Evolutionary conservation across 352 stramenopile species (phyloP).

Genomic region (Pythium dissotocum): DNA sequence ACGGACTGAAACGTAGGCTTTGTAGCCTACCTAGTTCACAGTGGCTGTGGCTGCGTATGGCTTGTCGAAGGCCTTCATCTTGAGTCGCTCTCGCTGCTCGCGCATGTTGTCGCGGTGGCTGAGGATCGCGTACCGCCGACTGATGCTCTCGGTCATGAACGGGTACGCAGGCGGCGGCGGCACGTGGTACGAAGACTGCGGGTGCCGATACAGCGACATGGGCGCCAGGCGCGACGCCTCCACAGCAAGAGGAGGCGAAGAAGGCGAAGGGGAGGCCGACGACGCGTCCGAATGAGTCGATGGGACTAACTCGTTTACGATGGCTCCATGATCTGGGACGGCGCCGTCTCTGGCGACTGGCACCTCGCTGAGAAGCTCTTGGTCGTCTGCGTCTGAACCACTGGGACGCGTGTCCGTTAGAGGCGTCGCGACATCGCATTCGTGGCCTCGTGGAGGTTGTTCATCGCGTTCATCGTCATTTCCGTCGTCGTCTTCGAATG

Average conservation of each 20-base stretch:
- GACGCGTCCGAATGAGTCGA: not conserved
- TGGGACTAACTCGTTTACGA: not conserved
- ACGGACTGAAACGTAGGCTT: no score
- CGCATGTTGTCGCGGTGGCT: conserved; percentile 1
- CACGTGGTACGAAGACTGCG: not conserved
- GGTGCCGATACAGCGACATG: not conserved
- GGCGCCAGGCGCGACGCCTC: not conserved
- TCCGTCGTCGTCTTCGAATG: not conserved
- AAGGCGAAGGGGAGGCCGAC: not conserved
- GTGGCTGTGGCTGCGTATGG: no score
- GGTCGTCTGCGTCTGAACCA: not conserved
- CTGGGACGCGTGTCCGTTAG: not conserved
- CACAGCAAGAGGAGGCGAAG: not conserved
- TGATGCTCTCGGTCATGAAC: conserved; percentile 3
- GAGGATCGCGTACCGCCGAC: not conserved
- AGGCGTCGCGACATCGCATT: not conserved
- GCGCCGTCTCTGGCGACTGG: not conserved
- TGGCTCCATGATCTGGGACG: not conserved
- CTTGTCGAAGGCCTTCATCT: not conserved
- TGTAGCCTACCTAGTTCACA: no score
- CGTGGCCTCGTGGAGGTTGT: not conserved
- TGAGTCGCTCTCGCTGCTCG: not conserved
- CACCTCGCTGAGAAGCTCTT: not conserved
- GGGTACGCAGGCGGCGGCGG: not conserved
- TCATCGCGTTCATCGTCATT: not conserved